Evolutionary conservation across 2,329 filamentous ascomycete genomes (phyloP).

Genomic region (Colletotrichum phormii): DNA sequence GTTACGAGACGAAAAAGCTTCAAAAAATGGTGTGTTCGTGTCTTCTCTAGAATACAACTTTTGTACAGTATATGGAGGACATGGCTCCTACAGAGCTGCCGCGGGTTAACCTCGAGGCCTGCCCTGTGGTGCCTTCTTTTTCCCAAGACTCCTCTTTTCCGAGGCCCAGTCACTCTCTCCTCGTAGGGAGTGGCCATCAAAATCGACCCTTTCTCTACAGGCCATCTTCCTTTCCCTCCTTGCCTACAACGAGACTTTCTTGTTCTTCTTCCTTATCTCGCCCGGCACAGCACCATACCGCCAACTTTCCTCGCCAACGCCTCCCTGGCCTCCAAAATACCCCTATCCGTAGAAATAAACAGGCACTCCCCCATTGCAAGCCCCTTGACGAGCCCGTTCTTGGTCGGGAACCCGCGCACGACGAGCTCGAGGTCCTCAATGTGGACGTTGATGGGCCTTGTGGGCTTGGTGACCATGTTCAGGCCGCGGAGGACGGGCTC

Average conservation of each 20-base stretch:
- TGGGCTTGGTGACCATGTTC: conserved; percentile 78
- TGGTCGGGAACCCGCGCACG: conserved; percentile 74
- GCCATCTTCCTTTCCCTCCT: neutral
- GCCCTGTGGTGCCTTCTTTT: conserved; percentile 11
- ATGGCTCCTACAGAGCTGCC: conserved; percentile 8
- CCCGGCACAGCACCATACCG: conserved; percentile 82
- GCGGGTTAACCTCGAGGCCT: neutral
- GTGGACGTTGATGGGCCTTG: conserved; percentile 75
- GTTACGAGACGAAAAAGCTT: neutral
- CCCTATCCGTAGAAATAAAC: conserved; percentile 81
- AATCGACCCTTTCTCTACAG: neutral
- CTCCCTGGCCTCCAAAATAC: conserved; percentile 84
- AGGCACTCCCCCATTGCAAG: conserved; percentile 85
- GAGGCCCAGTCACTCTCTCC: neutral
- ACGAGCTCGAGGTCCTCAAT: conserved; percentile 72
- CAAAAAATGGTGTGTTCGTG: conserved; percentile 30
- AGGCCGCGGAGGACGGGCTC: conserved; percentile 80
- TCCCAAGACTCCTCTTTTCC: conserved; percentile 2
- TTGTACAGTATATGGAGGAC: conserved; percentile 32
- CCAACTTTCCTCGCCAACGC: conserved; percentile 84
- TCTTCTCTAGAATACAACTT: conserved; percentile 34
- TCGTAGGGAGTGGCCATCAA: neutral
- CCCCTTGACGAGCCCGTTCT: conserved; percentile 77
- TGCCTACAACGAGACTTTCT: neutral
- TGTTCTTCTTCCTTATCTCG: conserved; percentile 53